Base-by-base conservation (phyloP, 352 stramenopile genomes). In the Peronospora belbahrii region DNA sequence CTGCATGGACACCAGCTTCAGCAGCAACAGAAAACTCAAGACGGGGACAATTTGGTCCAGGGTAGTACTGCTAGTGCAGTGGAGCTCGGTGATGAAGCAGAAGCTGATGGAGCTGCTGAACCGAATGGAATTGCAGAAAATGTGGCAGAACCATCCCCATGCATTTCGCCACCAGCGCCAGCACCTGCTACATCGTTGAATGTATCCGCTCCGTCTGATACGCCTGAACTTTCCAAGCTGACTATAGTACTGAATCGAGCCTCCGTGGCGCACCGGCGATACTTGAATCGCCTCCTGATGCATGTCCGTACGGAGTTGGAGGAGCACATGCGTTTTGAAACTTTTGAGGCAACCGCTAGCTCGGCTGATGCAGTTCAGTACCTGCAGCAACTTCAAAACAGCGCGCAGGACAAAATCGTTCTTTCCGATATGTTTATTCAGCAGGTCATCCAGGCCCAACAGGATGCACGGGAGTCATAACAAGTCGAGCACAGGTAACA, bases 361-460 rank as follows among this genome's bases (percentile, higher is more conserved):
- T 90, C 81, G 9, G 78, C 76, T 6, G 81, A 93, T 40, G 81
- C 78, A n/a, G 70, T 93, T 11, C 72, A 86, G 55, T 90, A 90
- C 42, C 54, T 88, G 45, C 78, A 93, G 53, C 81, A 93, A 67
- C 62, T 93, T 38, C 81, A 88, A 57, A 90, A 89, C 62, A 75
- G 60, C 48, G 78, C 78, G 19, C 81, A 93, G 54, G 76, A 93
- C 65, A 93, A 90, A 56, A 87, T 90, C 50, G 71, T 89, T 48
- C 70, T 89, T 25, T 86, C 76, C n/a, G 74, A 86, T 56, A 63
- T 71, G 49, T 93, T 90, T 59, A 88, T 90, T 49, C 78, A 93
- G 60, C 68, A 88, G 51, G 77, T 90, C 48, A 87, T 90, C 51
- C 64, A 85, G 40, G 74, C 78, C 15, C 78, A 90, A 47, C 76